Evolutionary conservation across 495 filamentous ascomycete genomes (phyloP).

Genomic region (Baudoinia panamericana): DNA sequence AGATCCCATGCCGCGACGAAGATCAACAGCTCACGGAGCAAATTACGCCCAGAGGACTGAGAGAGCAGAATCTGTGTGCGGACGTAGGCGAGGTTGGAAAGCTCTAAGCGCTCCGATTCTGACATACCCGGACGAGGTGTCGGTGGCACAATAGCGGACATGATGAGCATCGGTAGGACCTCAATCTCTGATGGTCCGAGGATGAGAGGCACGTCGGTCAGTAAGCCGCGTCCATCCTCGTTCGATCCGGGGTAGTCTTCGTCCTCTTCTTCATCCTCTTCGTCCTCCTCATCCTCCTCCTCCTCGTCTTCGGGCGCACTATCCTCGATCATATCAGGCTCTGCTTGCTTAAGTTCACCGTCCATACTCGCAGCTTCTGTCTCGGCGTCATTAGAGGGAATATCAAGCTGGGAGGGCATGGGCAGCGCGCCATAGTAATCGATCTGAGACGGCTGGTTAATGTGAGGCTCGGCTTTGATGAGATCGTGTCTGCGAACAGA

Average conservation of each 20-base stretch:
- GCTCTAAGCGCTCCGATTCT: too few relatives aligned
- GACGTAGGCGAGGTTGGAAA: constrained; percentile 69
- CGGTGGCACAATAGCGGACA: constrained; percentile 55
- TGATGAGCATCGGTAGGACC: constrained; percentile 86
- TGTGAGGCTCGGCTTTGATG: too few relatives aligned
- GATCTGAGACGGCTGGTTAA: too few relatives aligned
- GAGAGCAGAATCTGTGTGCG: constrained; percentile 79
- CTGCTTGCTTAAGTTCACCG: too few relatives aligned
- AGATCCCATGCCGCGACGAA: constrained; percentile 96
- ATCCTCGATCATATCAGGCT: too few relatives aligned
- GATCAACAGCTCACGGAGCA: constrained; percentile 79
- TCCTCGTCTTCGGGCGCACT: constrained; percentile 42
- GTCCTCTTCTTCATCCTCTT: constrained; percentile 62
- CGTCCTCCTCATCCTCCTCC: constrained; percentile 44
- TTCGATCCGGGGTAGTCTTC: constrained; percentile 76
- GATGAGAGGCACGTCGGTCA: constrained; percentile 90
- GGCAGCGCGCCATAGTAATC: too few relatives aligned
- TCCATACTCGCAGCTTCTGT: too few relatives aligned
- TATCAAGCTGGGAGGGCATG: too few relatives aligned
- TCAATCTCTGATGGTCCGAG: constrained; percentile 88
- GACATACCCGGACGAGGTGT: too few relatives aligned
- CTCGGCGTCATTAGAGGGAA: too few relatives aligned
- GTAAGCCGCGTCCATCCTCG: constrained; percentile 56
- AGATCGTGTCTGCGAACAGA: too few relatives aligned
- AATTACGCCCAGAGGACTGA: constrained; percentile 71